phyloP scores from a whole-genome alignment of 768 basidiomycete genomes.

The Sistotremastrum niveocremeum region DNA sequence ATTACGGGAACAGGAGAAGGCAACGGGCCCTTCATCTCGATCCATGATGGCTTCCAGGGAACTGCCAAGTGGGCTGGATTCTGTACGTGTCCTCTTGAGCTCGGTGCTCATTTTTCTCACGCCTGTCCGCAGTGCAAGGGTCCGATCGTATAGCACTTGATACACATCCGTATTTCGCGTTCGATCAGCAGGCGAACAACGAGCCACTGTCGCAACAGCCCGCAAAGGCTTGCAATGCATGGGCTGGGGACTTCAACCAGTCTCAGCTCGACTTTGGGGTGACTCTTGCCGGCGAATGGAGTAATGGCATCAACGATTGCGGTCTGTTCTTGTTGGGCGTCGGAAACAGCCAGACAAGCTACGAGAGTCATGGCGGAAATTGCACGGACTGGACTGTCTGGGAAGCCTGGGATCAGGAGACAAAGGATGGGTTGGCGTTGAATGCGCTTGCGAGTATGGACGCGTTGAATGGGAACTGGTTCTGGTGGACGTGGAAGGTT shows the following conservation, averaged over 20 bases:
- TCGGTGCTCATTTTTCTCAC: not conserved
- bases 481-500: constrained; percentile 75
- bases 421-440: constrained; percentile 37
- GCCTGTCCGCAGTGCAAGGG: constrained; percentile 26
- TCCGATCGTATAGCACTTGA: constrained; percentile 51
- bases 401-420: constrained; percentile 35
- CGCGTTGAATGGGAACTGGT: constrained; percentile 44
- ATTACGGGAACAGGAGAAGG: constrained; percentile 67
- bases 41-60: constrained; percentile 56
- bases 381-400: constrained; percentile 36
- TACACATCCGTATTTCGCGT: constrained; percentile 57
- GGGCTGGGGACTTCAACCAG: constrained; percentile 28
- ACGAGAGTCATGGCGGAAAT: constrained; percentile 24
- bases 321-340: constrained; percentile 35
- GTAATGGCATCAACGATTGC: constrained; percentile 53
- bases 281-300: constrained; percentile 66
- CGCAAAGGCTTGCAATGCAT: constrained; percentile 17
- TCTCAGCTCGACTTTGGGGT: constrained; percentile 46
- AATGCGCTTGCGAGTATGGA: constrained; percentile 52
- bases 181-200: constrained; percentile 26
- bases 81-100: constrained; percentile 2
- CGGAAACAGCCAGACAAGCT: constrained; percentile 12
- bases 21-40: constrained; percentile 38
- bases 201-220: constrained; percentile 18
- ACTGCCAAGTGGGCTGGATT: constrained; percentile 33